phyloP scores from a whole-genome alignment of 139 green algal species.

The Raphidocelis subcapitata region DNA sequence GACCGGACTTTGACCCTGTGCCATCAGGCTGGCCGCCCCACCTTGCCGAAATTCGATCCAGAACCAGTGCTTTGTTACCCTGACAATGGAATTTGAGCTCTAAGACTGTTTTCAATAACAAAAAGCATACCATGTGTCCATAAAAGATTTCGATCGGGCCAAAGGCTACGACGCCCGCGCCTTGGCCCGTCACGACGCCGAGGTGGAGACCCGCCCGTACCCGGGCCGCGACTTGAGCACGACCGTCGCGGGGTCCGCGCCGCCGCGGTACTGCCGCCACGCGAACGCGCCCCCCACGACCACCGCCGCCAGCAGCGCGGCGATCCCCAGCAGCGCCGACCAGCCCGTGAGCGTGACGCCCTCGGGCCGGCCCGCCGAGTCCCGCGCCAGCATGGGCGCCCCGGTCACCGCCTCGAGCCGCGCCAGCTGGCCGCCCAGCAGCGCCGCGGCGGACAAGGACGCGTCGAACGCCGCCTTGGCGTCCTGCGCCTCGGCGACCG shows the following conservation, averaged over 20 bases:
- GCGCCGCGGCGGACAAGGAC: constrained; percentile 36
- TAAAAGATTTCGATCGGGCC: too few species aligned
- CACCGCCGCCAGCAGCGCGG: constrained; percentile 50
- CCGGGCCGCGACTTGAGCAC: constrained; percentile 20
- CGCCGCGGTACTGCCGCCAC: constrained; percentile 19
- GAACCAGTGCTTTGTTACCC: too few species aligned
- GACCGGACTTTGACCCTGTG: too few species aligned
- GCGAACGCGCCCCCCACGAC: constrained; percentile 29
- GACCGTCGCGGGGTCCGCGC: constrained; percentile 10
- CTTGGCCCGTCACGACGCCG: too few species aligned
- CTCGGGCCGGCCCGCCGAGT: constrained; percentile 31
- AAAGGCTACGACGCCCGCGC: too few species aligned
- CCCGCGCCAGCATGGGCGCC: constrained; percentile 29
- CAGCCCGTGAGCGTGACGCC: constrained; percentile 71
- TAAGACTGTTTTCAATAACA: too few species aligned
- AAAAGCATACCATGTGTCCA: too few species aligned
- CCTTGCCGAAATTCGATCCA: too few species aligned
- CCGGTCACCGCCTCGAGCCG: constrained; percentile 42
- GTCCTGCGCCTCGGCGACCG: constrained; percentile 62
- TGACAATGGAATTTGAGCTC: too few species aligned
- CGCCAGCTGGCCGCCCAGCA: constrained; percentile 38
- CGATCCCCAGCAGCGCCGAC: constrained; percentile 53
- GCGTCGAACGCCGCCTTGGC: constrained; percentile 54
- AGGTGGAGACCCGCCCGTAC: constrained; percentile 14
- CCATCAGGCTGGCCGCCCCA: too few species aligned